Evolutionary conservation across 148 eudicot genomes (phyloP), one percentile per base, ranked within the genome.

Genomic region (Diospyros kaki): DNA sequence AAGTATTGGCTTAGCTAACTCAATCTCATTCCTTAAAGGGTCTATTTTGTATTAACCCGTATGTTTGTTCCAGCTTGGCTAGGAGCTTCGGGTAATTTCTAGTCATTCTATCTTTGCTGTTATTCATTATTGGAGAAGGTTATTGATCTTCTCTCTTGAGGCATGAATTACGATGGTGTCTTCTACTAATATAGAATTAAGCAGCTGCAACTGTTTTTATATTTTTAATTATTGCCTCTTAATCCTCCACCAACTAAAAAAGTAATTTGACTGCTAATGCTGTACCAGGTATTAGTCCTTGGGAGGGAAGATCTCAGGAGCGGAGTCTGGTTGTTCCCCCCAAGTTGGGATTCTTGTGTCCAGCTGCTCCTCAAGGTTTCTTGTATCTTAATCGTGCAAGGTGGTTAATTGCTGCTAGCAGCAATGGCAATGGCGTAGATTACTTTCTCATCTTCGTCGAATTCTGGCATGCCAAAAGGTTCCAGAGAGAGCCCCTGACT

Each of bases 261-360:
- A 17, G 79, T 60, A 64, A 66, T 64, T 80, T 76, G 80, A 66
- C 41, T 81, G 86, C 78, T 73, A 66, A 80, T 81, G 56, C 74
- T 59, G 61, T 81, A 65, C 75, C 13, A 69, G 73, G 52, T 79
- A 56, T 81, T 86, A 79, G 81, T 64, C 67, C 67, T 64, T 77
- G 78, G 73, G 71, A 81, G 82, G 81, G 79, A 73, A 82, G 8
- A 72, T 45, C 64, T 77, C 53, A 64, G 71, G 63, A 40, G 54
- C 10, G n/a, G 13, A 8, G 46, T 72, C 51, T 71, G 65, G 76
- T 56, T 50, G 69, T 72, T 72, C 63, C 76, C 66, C 66, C 60
- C 40, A 58, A 78, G n/a, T 52, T 65, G 67, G 58, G 65, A 58
- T 55, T 9, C 76, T 68, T 76, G 81, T 71, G 75, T 78, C 76